Conservation (phyloP, 108 stramenopile species). For the Nitzschia sp. region DNA sequence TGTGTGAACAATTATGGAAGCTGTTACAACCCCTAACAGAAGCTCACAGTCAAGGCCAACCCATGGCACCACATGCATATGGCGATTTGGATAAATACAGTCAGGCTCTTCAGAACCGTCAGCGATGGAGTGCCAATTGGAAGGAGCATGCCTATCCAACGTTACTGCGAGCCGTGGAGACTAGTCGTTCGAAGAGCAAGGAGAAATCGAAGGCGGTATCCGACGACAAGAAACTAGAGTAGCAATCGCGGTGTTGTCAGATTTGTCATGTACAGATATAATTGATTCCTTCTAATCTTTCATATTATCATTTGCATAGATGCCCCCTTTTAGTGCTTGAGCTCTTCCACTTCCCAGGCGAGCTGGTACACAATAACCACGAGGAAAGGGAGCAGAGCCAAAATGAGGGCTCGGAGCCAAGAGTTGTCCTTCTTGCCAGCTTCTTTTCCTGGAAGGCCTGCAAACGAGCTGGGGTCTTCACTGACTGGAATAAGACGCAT, state of each 20-base stretch:
- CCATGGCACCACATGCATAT: slow-evolving; percentile 32
- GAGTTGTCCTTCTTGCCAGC: slow-evolving; percentile 28
- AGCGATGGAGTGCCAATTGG: slow-evolving; percentile 82
- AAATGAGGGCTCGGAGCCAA: slow-evolving; percentile 28
- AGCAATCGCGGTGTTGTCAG: too few relatives aligned
- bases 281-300: too few relatives aligned
- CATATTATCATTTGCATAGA: too few relatives aligned
- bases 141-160: slow-evolving; percentile 59
- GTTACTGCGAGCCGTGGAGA: slow-evolving; percentile 7
- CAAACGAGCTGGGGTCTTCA: slow-evolving; percentile 67
- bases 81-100: slow-evolving; percentile 61
- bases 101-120: slow-evolving; percentile 52
- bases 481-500: slow-evolving; percentile 67
- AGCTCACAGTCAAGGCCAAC: neutral
- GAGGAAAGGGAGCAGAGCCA: slow-evolving; percentile 48
- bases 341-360: slow-evolving; percentile 52
- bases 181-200: too few relatives aligned
- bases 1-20: slow-evolving; percentile 60
- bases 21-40: slow-evolving; percentile 50
- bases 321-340: slow-evolving; percentile 31
- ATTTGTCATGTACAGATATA: too few relatives aligned
- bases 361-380: slow-evolving; percentile 55
- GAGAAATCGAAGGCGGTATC: too few relatives aligned
- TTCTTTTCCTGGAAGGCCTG: slow-evolving; percentile 43
- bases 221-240: too few relatives aligned